A percentile compares a stretch with the other conserved stretches of the same genome.
Evolutionary conservation across 305 asterid species (phyloP).

Genomic region (Petunia hybrid): DNA sequence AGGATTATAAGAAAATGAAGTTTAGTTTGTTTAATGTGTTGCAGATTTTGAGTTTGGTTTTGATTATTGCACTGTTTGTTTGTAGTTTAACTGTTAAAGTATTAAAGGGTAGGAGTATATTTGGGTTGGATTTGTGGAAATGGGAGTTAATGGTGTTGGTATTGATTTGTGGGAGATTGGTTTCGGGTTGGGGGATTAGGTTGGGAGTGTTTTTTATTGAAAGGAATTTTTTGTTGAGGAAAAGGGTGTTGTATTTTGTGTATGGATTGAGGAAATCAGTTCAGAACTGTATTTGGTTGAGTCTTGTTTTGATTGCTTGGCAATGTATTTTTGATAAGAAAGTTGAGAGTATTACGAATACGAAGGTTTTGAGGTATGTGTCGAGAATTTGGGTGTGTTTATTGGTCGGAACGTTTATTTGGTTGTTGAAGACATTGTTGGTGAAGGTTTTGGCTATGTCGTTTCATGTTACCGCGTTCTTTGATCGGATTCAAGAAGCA

Average conservation of each 20-base stretch:
- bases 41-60: conserved; percentile 51
- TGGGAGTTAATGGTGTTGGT: conserved; percentile 65
- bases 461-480: conserved; percentile 59
- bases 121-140: conserved; percentile 57
- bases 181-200: conserved; percentile 67
- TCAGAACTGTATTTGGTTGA: conserved; percentile 66
- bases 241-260: conserved; percentile 63
- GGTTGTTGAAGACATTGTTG: conserved; percentile 60
- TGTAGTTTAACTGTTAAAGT: conserved; percentile 40
- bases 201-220: conserved; percentile 57
- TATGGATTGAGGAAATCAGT: conserved; percentile 66
- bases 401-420: conserved; percentile 53
- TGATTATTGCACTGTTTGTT: conserved; percentile 44
- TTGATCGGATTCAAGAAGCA: conserved; percentile 64
- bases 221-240: conserved; percentile 54
- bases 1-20: conserved; percentile 51
- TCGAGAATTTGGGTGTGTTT: conserved; percentile 56
- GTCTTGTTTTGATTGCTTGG: conserved; percentile 68
- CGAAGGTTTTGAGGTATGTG: conserved; percentile 45
- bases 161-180: conserved; percentile 62
- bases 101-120: conserved; percentile 37
- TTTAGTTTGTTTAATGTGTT: conserved; percentile 43
- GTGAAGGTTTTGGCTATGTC: conserved; percentile 69
- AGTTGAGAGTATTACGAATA: conserved; percentile 42
- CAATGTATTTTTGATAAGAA: conserved; percentile 54